These are phyloP conservation scores for Dactylellina drechsleri DNA, from an alignment of 2,329 filamentous ascomycete species.

Conservation along the genomic window DNA sequence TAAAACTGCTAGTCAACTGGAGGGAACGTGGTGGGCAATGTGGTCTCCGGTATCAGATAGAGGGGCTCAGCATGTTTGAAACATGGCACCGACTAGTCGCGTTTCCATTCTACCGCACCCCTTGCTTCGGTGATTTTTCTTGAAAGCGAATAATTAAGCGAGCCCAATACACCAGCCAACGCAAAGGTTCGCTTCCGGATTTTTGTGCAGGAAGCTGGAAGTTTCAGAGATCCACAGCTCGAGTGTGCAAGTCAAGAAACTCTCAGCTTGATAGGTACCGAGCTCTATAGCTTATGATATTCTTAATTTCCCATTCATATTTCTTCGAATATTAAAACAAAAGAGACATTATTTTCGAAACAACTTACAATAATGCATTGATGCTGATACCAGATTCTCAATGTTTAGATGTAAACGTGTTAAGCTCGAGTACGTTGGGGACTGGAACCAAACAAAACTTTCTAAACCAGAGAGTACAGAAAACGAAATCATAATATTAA, in stretches of 20 bases:
- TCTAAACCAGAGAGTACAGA: neutral
- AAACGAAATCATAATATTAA: constrained; percentile 31
- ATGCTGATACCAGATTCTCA: too few species aligned
- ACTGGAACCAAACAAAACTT: constrained; percentile 23
- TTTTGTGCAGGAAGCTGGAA: neutral
- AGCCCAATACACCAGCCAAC: constrained; percentile 17
- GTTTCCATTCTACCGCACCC: constrained; percentile 46
- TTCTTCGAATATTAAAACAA: too few species aligned
- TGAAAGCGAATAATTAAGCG: constrained; percentile 42
- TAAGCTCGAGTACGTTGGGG: neutral
- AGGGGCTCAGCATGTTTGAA: constrained; percentile 48
- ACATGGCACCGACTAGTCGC: constrained; percentile 50
- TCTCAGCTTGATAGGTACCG: too few species aligned
- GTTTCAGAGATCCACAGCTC: neutral
- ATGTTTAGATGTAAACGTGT: too few species aligned
- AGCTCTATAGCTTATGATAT: too few species aligned
- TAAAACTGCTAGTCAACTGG: constrained; percentile 2
- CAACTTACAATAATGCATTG: too few species aligned
- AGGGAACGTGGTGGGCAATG: constrained; percentile 4
- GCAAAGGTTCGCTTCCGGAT: constrained; percentile 26
- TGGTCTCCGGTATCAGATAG: constrained; percentile 32
- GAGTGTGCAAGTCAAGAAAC: neutral
- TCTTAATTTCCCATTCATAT: too few species aligned
- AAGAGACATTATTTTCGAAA: too few species aligned
- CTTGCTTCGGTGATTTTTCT: neutral